A percentile compares a stretch with the other conserved stretches of the same genome.
phyloP scores from a whole-genome alignment of 2,329 filamentous ascomycete genomes.

The Pseudogymnoascus sp. region DNA sequence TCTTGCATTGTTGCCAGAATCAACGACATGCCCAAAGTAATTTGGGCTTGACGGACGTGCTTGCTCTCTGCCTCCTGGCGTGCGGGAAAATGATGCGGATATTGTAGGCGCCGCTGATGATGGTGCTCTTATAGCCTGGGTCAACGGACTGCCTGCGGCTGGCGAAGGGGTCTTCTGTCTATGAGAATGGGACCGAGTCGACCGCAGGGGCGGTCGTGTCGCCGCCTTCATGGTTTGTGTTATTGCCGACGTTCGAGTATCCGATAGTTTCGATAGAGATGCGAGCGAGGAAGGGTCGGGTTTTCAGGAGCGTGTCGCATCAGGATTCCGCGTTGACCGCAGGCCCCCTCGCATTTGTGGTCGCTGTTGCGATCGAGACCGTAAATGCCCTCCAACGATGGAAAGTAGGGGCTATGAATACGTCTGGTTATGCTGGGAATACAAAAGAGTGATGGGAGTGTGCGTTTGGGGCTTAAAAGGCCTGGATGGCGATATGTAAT shows the following conservation, averaged over 20 bases:
- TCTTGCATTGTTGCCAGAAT: slow-evolving; percentile 52
- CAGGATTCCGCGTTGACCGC: background rate
- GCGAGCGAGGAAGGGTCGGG: background rate
- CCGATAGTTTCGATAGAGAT: background rate
- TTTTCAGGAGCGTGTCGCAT: slow-evolving; percentile 1
- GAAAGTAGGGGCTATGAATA: background rate
- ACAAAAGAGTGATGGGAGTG: background rate
- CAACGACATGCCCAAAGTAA: slow-evolving; percentile 74
- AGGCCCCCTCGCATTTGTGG: background rate
- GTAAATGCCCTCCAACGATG: background rate
- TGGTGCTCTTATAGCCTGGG: slow-evolving; percentile 18
- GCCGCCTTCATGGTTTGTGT: slow-evolving; percentile 25
- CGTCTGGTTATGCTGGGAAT: background rate
- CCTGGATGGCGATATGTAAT: slow-evolving; percentile 1
- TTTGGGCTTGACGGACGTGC: slow-evolving; percentile 61
- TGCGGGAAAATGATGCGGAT: slow-evolving; percentile 16
- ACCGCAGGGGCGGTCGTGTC: slow-evolving; percentile 24
- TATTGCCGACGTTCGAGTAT: background rate
- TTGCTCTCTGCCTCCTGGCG: slow-evolving; percentile 20
- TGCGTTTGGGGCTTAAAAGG: background rate
- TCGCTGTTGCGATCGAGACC: background rate
- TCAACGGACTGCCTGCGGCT: slow-evolving; percentile 20
- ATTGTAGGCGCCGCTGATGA: slow-evolving; percentile 25
- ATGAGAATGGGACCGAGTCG: slow-evolving; percentile 24
- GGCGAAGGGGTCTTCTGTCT: slow-evolving; percentile 9